Evolutionary conservation across 805 yeast genomes (phyloP).

Genomic region (Schwanniomyces sp.): DNA sequence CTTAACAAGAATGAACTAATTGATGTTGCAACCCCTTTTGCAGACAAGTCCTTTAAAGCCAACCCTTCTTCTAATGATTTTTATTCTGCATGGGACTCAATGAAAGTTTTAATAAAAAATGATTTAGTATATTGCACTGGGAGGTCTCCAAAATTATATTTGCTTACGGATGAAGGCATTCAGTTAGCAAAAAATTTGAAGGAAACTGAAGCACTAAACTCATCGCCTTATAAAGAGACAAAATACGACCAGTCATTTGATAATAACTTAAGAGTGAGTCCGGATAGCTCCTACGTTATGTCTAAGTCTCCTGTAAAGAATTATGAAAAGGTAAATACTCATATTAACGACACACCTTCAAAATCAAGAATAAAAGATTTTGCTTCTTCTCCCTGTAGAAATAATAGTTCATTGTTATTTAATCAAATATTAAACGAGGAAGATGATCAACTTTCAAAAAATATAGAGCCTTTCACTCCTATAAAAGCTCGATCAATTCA

Average conservation of each 20-base stretch:
- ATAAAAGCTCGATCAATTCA: neutral
- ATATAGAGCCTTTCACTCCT: neutral
- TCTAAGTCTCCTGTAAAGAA: neutral
- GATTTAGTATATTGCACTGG: constrained; percentile 58
- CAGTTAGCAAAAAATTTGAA: constrained; percentile 59
- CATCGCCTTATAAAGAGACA: constrained; percentile 19
- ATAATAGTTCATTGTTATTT: neutral
- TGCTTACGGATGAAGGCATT: constrained; percentile 68
- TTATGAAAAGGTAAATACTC: neutral
- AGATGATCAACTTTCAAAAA: neutral
- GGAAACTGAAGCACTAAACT: constrained; percentile 39
- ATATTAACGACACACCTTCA: neutral
- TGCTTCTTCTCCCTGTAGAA: constrained; percentile 3
- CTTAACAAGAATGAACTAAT: constrained; percentile 61
- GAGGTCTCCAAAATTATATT: constrained; percentile 55
- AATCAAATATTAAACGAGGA: neutral
- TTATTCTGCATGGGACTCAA: constrained; percentile 75
- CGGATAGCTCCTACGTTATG: constrained; percentile 5
- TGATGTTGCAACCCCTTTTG: constrained; percentile 51
- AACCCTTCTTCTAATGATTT: constrained; percentile 62
- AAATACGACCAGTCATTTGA: constrained; percentile 29
- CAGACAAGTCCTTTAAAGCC: constrained; percentile 56
- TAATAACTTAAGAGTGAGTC: constrained; percentile 30
- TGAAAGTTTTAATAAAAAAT: constrained; percentile 60
- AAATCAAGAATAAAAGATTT: neutral